These are phyloP conservation scores for Eucalyptus guilfoylei DNA, from an alignment of 345 rosid species.

Conservation along the genomic window DNA sequence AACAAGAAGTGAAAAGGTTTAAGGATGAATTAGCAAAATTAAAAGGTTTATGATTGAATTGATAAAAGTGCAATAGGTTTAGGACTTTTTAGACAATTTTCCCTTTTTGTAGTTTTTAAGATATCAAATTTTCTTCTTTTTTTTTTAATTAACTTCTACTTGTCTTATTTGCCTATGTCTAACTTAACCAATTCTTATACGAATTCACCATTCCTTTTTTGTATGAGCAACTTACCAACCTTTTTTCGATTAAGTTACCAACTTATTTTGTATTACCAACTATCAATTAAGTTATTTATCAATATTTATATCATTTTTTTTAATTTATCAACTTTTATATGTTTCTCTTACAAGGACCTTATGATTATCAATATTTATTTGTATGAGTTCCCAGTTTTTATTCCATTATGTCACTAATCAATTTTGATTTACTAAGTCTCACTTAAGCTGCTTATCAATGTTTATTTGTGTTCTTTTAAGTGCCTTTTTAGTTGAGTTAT, in stretches of 20 bases:
- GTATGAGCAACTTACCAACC: not conserved
- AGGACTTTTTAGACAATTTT: too few relatives aligned
- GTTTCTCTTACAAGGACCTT: not conserved
- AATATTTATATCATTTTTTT: too few relatives aligned
- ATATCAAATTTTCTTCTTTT: too few relatives aligned
- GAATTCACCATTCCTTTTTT: not conserved
- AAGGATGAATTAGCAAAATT: accelerated
- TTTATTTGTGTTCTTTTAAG: not conserved
- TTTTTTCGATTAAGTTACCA: too few relatives aligned
- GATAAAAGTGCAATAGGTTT: too few relatives aligned
- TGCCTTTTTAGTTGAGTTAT: not conserved
- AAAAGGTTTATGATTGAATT: accelerated
- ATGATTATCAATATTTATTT: not conserved
- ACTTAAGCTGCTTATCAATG: not conserved
- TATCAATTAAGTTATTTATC: not conserved
- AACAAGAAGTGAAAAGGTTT: too few relatives aligned
- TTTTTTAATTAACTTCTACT: too few relatives aligned
- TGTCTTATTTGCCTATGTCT: not conserved
- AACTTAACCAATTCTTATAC: not conserved
- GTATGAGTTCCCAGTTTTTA: not conserved
- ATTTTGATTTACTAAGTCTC: not conserved
- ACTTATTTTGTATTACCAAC: too few relatives aligned
- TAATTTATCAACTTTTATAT: not conserved
- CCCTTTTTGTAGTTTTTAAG: too few relatives aligned
- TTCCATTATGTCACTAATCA: not conserved